phyloP scores from a whole-genome alignment of 768 basidiomycete genomes.

The Trametes cinnabarina region DNA sequence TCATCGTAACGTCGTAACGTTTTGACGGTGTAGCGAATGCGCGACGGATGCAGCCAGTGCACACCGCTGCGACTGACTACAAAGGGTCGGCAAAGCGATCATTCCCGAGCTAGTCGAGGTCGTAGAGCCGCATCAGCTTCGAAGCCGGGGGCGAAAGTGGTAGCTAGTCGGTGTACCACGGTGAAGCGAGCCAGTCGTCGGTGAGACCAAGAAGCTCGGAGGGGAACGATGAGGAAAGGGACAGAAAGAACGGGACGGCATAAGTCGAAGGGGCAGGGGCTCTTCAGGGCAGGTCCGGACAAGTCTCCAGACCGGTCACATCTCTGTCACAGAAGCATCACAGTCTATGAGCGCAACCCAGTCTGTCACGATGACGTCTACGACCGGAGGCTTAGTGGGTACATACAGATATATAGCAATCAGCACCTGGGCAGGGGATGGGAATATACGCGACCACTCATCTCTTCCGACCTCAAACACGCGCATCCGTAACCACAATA shows the following conservation, averaged over 20 bases:
- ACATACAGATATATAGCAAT: background rate
- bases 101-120: slow-evolving; percentile 2
- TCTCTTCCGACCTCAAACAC: background rate
- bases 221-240: background rate
- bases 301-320: no score
- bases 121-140: background rate
- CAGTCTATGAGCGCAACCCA: no score
- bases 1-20: background rate
- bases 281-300: slow-evolving; percentile 17
- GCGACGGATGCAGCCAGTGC: background rate
- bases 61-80: background rate
- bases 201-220: slow-evolving; percentile 1
- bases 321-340: background rate
- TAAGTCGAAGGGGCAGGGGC: background rate
- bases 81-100: background rate
- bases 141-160: background rate
- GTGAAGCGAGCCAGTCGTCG: background rate
- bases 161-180: background rate
- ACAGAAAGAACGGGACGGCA: background rate
- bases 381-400: background rate
- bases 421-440: background rate
- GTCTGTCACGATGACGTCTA: background rate
- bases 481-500: background rate
- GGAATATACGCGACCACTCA: background rate
- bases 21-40: background rate